These are phyloP conservation scores for Schoenoplectus tabernaemontani DNA, from an alignment of 202 grass and related monocot species.

Conservation along the genomic window DNA sequence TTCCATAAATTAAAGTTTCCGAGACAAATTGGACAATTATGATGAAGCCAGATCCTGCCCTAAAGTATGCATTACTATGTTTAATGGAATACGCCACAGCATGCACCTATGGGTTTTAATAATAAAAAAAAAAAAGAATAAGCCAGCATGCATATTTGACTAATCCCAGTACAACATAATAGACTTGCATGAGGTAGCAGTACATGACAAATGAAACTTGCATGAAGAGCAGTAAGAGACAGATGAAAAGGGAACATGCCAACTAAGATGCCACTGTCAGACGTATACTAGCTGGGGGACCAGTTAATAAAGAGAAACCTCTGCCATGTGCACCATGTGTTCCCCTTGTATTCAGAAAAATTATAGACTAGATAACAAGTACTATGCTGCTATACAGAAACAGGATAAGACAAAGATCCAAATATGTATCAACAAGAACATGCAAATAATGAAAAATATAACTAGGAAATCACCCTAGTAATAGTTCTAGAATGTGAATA, in stretches of 20 bases:
- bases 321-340: conserved; percentile 25
- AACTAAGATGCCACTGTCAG: conserved; percentile 10
- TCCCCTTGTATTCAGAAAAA: conserved; percentile 12
- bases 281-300: background rate
- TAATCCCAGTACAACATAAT: conserved; percentile 2
- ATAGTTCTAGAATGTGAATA: background rate
- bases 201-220: conserved; percentile 17
- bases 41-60: background rate
- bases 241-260: conserved; percentile 14
- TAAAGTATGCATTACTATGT: background rate
- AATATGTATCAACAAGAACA: conserved; percentile 13
- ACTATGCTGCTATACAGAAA: background rate
- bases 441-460: conserved; percentile 1
- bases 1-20: background rate
- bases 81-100: background rate
- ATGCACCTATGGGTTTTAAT: too few species aligned
- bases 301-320: conserved; percentile 1
- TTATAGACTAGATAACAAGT: conserved; percentile 15
- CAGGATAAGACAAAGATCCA: background rate
- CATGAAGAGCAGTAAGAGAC: background rate
- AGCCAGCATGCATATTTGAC: conserved; percentile 6
- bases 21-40: background rate
- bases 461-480: background rate
- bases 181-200: background rate
- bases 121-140: too few species aligned